Evolutionary conservation across 1,284 basidiomycete genomes (phyloP), one percentile per base, ranked within the genome.

Genomic region (Boletus smithii): DNA sequence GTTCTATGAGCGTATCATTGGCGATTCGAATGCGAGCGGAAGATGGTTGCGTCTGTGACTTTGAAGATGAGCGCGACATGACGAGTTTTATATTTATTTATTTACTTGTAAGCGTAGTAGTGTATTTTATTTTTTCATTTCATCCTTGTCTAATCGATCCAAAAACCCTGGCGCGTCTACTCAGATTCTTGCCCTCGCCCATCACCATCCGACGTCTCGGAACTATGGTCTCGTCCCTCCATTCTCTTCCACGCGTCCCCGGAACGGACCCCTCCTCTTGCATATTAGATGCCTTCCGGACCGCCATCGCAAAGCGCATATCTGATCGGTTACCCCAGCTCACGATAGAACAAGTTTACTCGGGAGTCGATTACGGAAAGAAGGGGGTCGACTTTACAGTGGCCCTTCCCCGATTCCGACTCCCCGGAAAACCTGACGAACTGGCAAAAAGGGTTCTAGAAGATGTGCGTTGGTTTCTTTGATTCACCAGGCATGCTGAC

Each of bases 301-400:
- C 83, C 22, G 85, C 91, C 31, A 91, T 92, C 54, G 93, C 95
- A 2, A 76, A 86, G 59, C 75, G 81, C 48, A 70, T 97, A 39
- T 79, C 85, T 8, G 80, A 86, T 39, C 80, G 83, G 0, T 75
- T 95, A 24, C 80, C 80, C 14, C 71, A 73, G 2, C 71, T 93
- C 49, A 79, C 84, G 0, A 59, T 89, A 18, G 85, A 88, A 40
- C 76, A 91, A 61, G 89, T 85, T 0, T 95, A 88, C 66, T 69
- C 78, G 23, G 95, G 89, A 13, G 88, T 97, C 5, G 89, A 95
- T 67, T 88, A 87, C 56, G 90, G 90, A 40, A 94, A 93, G 72
- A 95, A 95, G 70, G 91, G 88, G 14, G 84, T 81, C 38, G 95
- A 99, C 71, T 93, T 97, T 59, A 91, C 89, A 0, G 80, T 99